These are phyloP conservation scores for Ricinus communis DNA, from an alignment of 345 rosid species.

Conservation along the genomic window DNA sequence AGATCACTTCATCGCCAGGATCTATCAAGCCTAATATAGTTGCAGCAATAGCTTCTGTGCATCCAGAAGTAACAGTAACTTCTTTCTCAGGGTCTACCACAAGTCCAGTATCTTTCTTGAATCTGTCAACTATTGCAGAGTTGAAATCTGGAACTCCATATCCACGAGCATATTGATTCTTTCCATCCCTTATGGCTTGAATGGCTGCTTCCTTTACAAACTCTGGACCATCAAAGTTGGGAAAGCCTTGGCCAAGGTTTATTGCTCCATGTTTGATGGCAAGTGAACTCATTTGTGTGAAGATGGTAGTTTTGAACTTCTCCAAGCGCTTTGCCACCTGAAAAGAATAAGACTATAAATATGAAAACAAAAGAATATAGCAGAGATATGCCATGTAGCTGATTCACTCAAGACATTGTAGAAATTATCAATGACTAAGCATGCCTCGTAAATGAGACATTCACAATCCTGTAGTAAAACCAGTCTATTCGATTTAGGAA, in stretches of 20 bases:
- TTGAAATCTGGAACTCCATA: conserved; percentile 72
- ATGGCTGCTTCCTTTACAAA: conserved; percentile 93
- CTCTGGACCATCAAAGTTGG: conserved; percentile 95
- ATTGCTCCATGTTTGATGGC: conserved; percentile 86
- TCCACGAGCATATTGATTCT: conserved; percentile 96
- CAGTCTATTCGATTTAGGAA: too few species aligned
- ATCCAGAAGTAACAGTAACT: conserved; percentile 87
- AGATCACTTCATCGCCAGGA: conserved; percentile 92
- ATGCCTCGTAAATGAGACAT: too few species aligned
- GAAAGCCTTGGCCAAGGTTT: conserved; percentile 95
- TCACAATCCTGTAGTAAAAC: too few species aligned
- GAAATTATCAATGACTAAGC: too few species aligned
- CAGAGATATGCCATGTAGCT: neutral
- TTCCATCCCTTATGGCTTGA: conserved; percentile 84
- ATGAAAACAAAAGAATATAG: neutral
- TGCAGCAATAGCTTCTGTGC: conserved; percentile 96
- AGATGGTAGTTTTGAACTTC: conserved; percentile 93
- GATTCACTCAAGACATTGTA: neutral
- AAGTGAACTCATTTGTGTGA: conserved; percentile 88
- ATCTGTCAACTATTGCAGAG: conserved; percentile 64
- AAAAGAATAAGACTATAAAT: neutral
- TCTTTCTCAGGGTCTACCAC: conserved; percentile 85
- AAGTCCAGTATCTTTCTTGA: conserved; percentile 70
- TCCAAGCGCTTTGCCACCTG: conserved; percentile 90
- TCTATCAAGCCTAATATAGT: conserved; percentile 76